phyloP scores from a whole-genome alignment of 768 basidiomycete genomes.

The Butyriboletus loyo region DNA sequence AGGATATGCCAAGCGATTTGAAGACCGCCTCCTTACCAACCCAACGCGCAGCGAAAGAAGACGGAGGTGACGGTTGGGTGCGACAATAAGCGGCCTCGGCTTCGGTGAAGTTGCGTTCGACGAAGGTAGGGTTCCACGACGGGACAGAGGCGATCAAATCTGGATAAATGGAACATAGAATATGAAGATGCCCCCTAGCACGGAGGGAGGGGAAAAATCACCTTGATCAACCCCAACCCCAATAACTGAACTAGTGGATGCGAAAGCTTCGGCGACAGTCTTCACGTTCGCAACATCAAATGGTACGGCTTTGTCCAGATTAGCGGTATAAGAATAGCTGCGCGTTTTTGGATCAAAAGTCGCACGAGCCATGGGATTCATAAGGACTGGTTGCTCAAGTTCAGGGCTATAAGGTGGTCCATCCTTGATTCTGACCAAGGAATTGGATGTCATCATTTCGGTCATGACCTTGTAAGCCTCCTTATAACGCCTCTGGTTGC shows the following conservation, averaged over 20 bases:
- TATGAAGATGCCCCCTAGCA: conserved; percentile 2
- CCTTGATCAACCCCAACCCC: conserved; percentile 93
- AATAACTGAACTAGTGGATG: conserved; percentile 43
- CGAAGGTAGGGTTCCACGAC: conserved; percentile 82
- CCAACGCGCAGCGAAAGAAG: conserved; percentile 97
- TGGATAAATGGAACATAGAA: conserved; percentile 25
- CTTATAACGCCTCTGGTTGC: conserved; percentile 62
- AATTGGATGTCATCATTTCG: conserved; percentile 92
- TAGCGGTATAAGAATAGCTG: conserved; percentile 75
- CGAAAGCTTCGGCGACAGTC: conserved; percentile 47
- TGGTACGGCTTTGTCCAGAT: conserved; percentile 50
- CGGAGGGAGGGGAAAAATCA: conserved; percentile 29
- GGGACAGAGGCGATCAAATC: conserved; percentile 93
- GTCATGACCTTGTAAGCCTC: conserved; percentile 89
- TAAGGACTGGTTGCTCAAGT: conserved; percentile 78
- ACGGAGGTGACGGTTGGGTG: conserved; percentile 77
- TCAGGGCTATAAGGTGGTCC: conserved; percentile 84
- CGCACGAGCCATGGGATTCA: conserved; percentile 92
- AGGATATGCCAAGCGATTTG: conserved; percentile 88
- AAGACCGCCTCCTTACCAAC: conserved; percentile 96
- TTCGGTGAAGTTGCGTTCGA: conserved; percentile 90
- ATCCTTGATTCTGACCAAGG: conserved; percentile 93
- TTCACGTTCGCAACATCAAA: conserved; percentile 67
- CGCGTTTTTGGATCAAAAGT: conserved; percentile 79
- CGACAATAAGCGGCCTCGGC: conserved; percentile 85